These are phyloP conservation scores for Huntiella bhutanensis DNA, from an alignment of 2,329 filamentous ascomycete genomes.

Conservation along the genomic window DNA sequence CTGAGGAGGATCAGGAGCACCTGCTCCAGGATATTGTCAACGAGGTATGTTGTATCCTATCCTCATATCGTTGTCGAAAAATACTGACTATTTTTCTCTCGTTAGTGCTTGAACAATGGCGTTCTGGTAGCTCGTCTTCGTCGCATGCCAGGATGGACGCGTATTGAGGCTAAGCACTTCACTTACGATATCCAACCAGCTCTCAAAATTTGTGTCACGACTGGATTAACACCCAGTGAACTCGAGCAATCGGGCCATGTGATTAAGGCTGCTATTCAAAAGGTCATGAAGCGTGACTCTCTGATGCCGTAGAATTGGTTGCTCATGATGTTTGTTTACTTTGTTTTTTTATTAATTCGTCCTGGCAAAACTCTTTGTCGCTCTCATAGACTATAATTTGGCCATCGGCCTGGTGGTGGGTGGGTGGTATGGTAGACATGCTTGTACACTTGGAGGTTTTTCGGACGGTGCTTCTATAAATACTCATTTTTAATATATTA, in stretches of 20 bases:
- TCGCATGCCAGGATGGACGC: slow-evolving; percentile 45
- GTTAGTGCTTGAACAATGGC: slow-evolving; percentile 62
- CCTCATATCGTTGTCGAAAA: background rate
- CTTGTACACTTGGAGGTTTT: background rate
- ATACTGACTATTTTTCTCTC: background rate
- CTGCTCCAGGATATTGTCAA: slow-evolving; percentile 86
- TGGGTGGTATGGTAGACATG: background rate
- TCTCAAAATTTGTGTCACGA: slow-evolving; percentile 80
- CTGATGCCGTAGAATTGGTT: slow-evolving; percentile 5
- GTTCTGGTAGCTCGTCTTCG: slow-evolving; percentile 81
- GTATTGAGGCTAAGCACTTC: slow-evolving; percentile 48
- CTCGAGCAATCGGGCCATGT: slow-evolving; percentile 80
- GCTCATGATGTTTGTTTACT: background rate
- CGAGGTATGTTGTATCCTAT: slow-evolving; percentile 46
- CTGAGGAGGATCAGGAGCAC: slow-evolving; percentile 59
- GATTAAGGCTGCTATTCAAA: slow-evolving; percentile 84
- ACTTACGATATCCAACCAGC: slow-evolving; percentile 57
- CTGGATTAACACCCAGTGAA: slow-evolving; percentile 78
- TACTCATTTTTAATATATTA: background rate
- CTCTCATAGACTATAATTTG: background rate
- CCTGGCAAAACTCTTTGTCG: background rate
- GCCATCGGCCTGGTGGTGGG: too few relatives aligned
- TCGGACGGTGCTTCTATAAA: background rate
- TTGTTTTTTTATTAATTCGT: background rate
- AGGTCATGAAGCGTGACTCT: slow-evolving; percentile 50